These are phyloP conservation scores for Aristolochia californica DNA, from an alignment of 164 flowering plant species.

Conservation along the genomic window DNA sequence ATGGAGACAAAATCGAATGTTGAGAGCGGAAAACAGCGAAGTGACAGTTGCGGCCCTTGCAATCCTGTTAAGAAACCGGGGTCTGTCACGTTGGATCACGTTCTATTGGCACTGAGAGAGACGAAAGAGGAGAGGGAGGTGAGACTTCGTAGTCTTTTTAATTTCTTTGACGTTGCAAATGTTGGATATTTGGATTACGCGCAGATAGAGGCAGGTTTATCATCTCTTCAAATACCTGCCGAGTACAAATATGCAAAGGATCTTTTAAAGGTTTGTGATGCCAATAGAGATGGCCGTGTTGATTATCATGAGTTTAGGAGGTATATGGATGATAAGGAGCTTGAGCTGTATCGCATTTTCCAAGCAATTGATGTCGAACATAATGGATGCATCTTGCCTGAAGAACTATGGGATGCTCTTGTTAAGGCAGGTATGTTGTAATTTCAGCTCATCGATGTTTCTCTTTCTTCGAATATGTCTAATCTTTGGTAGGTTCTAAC, in stretches of 20 bases:
- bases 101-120: slow-evolving; percentile 64
- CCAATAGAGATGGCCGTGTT: slow-evolving; percentile 73
- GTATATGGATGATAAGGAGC: slow-evolving; percentile 93
- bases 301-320: slow-evolving; percentile 72
- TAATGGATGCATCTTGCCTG: slow-evolving; percentile 90
- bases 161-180: slow-evolving; percentile 56
- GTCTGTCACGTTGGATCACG: slow-evolving; percentile 76
- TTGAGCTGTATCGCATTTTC: slow-evolving; percentile 79
- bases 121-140: slow-evolving; percentile 81
- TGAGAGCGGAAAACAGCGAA: slow-evolving; percentile 10
- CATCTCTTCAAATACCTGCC: slow-evolving; percentile 68
- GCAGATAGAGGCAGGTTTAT: slow-evolving; percentile 73
- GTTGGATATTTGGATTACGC: slow-evolving; percentile 61
- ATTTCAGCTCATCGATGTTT: neutral
- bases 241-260: slow-evolving; percentile 90
- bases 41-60: slow-evolving; percentile 49
- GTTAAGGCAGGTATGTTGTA: slow-evolving; percentile 66
- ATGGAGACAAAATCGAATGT: slow-evolving; percentile 15
- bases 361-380: slow-evolving; percentile 95
- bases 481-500: too few relatives aligned
- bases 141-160: slow-evolving; percentile 61
- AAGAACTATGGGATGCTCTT: slow-evolving; percentile 93
- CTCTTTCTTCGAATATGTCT: too few relatives aligned
- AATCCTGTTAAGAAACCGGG: slow-evolving; percentile 64
- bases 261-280: slow-evolving; percentile 64